Evolutionary conservation across 108 stramenopile species (phyloP), one percentile per base, ranked within the genome.

Genomic region (Cyclotella atomus): DNA sequence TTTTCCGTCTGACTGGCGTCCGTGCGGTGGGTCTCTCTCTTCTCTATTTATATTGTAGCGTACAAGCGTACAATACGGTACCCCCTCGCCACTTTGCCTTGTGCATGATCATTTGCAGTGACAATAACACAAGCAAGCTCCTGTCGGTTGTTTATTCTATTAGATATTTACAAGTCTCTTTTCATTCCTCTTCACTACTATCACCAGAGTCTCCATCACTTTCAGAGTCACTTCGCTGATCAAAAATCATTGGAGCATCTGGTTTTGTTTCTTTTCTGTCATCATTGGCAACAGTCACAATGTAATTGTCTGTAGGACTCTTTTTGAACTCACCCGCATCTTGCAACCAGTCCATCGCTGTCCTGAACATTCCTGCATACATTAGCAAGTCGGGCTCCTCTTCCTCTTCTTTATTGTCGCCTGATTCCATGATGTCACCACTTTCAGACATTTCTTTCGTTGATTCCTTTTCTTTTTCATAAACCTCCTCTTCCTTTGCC

Each of bases 311-410:
- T 19, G 73, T 63, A 15, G 80, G 80, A 19, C 47, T 54, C 59
- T 73, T 68, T 20, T 70, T 41, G 49, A 85, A 83, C 50, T 82
- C 82, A 17, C 84, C 84, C 14, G 77, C 75, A 73, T 88, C 89
- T 59, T 87, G 85, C 25, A 95, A 49, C 94, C 92, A 93, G 59
- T 95, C 94, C 94, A 95, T 93, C 41, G 89, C 88, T 2, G 94
- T 95, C 17, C 91, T 87, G 68, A 96, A 93, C 95, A 96, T 96
- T 27, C 89, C 91, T 34, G 84, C 81, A 82, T 87, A 93, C 95
- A 96, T 96, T 56, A 77, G 65, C n/a, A 89, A 75, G 79, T 96
- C 95, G 12, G 83, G 84, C 19, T 72, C 76, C n/a, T 79, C 78
- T 27, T 84, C 85, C 28, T 79, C 65, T 3, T 80, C 74, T 20